Percentiles rank a stretch among this genome's conserved stretches.
Evolutionary conservation across 768 basidiomycete genomes (phyloP).

Genomic region (Guyanaporus albipodus): DNA sequence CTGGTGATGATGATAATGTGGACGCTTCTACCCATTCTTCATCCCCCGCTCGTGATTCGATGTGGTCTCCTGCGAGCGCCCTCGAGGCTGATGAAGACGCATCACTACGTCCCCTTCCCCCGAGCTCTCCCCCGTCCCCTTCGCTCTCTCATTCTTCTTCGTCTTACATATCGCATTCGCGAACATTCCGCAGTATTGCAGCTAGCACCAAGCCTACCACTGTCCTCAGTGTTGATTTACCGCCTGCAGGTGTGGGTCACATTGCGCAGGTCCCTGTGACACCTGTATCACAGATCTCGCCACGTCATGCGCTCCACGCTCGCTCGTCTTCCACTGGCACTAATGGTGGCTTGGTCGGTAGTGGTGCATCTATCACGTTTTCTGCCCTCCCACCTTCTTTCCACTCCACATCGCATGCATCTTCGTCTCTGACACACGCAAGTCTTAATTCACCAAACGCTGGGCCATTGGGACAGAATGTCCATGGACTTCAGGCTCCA

Average conservation of each 20-base stretch:
- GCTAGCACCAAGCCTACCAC: constrained; percentile 96
- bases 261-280: constrained; percentile 82
- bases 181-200: constrained; percentile 77
- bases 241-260: constrained; percentile 79
- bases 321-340: constrained; percentile 59
- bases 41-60: constrained; percentile 66
- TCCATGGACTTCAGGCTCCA: constrained; percentile 64
- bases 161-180: constrained; percentile 75
- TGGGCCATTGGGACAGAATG: constrained; percentile 27
- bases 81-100: constrained; percentile 94
- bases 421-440: constrained; percentile 29
- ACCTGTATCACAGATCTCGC: constrained; percentile 45
- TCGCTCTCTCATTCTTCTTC: constrained; percentile 82
- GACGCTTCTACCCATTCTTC: constrained; percentile 51
- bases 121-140: constrained; percentile 83
- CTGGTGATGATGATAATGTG: constrained; percentile 37
- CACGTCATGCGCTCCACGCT: constrained; percentile 54
- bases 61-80: constrained; percentile 73
- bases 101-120: constrained; percentile 84
- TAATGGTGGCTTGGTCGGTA: constrained; percentile 40
- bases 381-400: constrained; percentile 58
- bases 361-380: constrained; percentile 66
- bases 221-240: constrained; percentile 82
- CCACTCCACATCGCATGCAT: constrained; percentile 42
- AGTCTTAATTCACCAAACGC: constrained; percentile 28